phyloP scores from a whole-genome alignment of 768 basidiomycete species.

The Rhodotorula sphaerocarpa region DNA sequence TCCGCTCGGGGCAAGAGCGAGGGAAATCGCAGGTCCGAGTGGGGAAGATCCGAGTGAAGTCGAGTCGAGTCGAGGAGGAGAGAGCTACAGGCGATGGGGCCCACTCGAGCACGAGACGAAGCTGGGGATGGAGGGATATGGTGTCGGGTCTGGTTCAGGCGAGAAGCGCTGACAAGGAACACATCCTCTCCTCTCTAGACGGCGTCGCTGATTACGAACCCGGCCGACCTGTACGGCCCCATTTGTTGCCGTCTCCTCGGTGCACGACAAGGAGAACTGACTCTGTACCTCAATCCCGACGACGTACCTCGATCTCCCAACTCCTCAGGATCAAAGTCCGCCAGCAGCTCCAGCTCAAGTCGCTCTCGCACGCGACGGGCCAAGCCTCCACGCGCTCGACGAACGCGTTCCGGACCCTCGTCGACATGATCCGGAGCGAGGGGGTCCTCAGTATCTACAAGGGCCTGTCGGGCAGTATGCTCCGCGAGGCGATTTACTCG shows the following conservation, averaged over 20 bases:
- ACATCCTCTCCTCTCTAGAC: too few species aligned
- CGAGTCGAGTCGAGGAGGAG: too few species aligned
- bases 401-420: conserved; percentile 25
- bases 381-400: conserved; percentile 15
- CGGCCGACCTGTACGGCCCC: conserved; percentile 20
- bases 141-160: too few species aligned
- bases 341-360: conserved; percentile 35
- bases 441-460: conserved; percentile 28
- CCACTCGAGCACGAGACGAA: too few species aligned
- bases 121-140: too few species aligned
- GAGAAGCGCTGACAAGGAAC: too few species aligned
- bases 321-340: conserved; percentile 38
- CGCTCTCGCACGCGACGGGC: not conserved
- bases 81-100: too few species aligned
- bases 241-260: too few species aligned
- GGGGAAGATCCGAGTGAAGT: not conserved
- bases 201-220: conserved; percentile 25
- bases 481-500: conserved; percentile 27
- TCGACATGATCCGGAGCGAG: conserved; percentile 34
- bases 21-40: not conserved
- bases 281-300: too few species aligned
- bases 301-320: too few species aligned
- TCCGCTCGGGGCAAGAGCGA: too few species aligned
- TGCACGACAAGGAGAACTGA: too few species aligned
- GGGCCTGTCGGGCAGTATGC: conserved; percentile 24